Base-by-base conservation (phyloP, 306 rosid species). In the Neltuma alba region DNA sequence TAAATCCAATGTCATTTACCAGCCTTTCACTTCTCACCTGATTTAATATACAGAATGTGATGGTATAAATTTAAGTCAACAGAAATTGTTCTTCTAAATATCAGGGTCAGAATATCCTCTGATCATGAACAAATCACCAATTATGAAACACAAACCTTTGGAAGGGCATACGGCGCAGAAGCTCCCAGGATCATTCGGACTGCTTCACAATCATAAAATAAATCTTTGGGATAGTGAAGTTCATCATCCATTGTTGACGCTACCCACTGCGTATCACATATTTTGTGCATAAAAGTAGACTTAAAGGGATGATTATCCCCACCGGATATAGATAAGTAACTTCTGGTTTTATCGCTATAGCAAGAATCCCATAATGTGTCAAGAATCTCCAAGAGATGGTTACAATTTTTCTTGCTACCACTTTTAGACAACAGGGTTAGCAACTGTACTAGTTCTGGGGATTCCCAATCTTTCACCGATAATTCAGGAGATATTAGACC, bases 311-410 rank as follows among this genome's bases (percentile, higher is more conserved):
- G 77, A 41, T 79, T 68, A 71, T 85, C 85, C 70, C 81, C 88
- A 50, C 60, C 65, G 76, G 97, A 89, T 42, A 81, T 84, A 65
- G 84, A 77, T 70, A 83, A 89, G 83, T 65, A 83, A 78, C 94
- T 88, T 50, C 72, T 55, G 75, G 88, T 77, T 92, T 89, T 94
- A 78, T 88, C 93, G 75, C 89, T 83, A 75, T 87, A 94, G 83
- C 82, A 89, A 81, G 82, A 75, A 89, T 94, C 95, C 99, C 99
- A 92, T 85, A 91, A 89, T 61, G 83, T 83, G 86, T 92, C 97
- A 77, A 94, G 86, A 76, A 88, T 84, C 86, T 86, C 92, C 77
- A 92, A 90, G 83, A 92, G 91, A 85, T 86, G 84, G 79, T 84
- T 83, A 83, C 97, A 88, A 80, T 79, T 86, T 75, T 85, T 85